Conservation (phyloP, 371 early-diverging fungal species). For the Mortierella sp. region DNA sequence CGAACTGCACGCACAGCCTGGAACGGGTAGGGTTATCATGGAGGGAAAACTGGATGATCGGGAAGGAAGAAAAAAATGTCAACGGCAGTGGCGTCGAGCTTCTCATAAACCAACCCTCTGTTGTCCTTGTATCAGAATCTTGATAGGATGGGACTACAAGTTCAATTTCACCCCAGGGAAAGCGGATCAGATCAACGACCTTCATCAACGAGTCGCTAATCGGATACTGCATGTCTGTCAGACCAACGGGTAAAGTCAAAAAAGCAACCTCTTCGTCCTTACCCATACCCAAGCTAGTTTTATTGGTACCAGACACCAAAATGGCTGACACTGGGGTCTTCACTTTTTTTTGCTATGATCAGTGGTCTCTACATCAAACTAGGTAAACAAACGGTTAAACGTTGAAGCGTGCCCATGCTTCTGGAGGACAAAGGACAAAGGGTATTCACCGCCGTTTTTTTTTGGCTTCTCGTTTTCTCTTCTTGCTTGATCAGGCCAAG, state of each 20-base stretch:
- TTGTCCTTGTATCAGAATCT: constrained; percentile 15
- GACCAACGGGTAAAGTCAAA: constrained; percentile 70
- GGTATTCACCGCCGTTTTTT: too few species aligned
- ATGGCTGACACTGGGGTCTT: not conserved
- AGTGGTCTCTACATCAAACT: constrained; percentile 91
- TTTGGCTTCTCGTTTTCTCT: not conserved
- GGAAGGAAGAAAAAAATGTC: too few species aligned
- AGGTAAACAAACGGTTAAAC: constrained; percentile 10
- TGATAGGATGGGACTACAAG: constrained; percentile 78
- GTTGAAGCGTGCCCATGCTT: not conserved
- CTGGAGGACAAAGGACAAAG: too few species aligned
- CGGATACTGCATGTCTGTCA: constrained; percentile 84
- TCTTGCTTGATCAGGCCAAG: constrained; percentile 68
- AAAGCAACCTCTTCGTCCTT: not conserved
- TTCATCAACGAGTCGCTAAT: constrained; percentile 77
- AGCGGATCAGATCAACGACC: constrained; percentile 60
- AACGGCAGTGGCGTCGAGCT: too few species aligned
- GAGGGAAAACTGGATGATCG: too few species aligned
- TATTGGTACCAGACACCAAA: too few species aligned
- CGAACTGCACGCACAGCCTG: constrained; percentile 68
- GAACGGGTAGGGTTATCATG: constrained; percentile 55
- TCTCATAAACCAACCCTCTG: not conserved
- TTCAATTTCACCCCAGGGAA: constrained; percentile 73
- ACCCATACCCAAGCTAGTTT: too few species aligned
- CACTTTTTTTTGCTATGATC: not conserved